Base-by-base conservation (phyloP, 257 asterid genomes). In the Capsicum baccatum region DNA sequence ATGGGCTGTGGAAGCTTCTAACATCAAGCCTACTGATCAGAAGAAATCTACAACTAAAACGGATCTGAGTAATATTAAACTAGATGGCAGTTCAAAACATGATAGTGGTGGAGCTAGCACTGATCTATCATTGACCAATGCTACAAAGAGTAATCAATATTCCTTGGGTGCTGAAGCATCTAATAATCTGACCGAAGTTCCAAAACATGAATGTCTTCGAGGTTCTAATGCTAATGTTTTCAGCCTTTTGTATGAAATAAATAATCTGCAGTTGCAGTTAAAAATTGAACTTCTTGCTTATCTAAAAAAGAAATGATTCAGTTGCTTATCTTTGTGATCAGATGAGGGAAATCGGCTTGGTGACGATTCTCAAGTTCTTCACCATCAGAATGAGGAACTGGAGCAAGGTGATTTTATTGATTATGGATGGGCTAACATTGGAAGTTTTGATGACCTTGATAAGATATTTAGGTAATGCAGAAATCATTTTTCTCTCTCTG, bases 361-460 rank as follows among this genome's bases (percentile, higher is more conserved):
- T 67, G 87, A 89, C 80, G 92, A 87, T 85, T 89, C 94, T 87
- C 93, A 88, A 83, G 81, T 86, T 81, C 89, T 93, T 87, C 93
- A 92, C 89, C 92, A 90, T 83, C 91, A 85, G 48, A 80, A 87
- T 6, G 92, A 89, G 70, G 92, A 88, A 63, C 87, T 89, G 74
- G 97, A 94, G 84, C 91, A 90, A 83, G 88, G 90, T 55, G 98
- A 93, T 84, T 89, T 92, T 87, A 92, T 86, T 86, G 95, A 92
- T 89, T 96, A 92, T 87, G 93, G 91, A 83, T 96, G 99, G 99
- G 95, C 92, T 48, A 92, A 88, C 83, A 93, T 96, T 62, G 97
- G 98, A 88, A 96, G 97, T 87, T 96, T 96, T 85, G 98, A 93
- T 79, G 99, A 94, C 83, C 95, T 96, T 80, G 99, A 94, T 86